These are phyloP conservation scores for Ceriops tagal DNA, from an alignment of 345 rosid genomes.

Conservation along the genomic window DNA sequence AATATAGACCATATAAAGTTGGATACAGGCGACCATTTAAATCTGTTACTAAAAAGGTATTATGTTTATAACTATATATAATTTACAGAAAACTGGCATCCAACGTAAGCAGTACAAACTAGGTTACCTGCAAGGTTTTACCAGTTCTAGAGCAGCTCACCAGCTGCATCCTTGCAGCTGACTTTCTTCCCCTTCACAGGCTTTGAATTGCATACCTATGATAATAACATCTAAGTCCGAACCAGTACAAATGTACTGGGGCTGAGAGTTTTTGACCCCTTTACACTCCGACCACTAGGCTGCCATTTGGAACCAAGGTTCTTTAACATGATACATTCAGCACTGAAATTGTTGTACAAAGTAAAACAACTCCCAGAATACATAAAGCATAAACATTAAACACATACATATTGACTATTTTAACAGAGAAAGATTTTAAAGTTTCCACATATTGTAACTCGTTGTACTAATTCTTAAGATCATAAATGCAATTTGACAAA, in stretches of 20 bases:
- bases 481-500: no score
- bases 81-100: no score
- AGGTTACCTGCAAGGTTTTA: no score
- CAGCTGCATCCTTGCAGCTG: no score
- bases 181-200: no score
- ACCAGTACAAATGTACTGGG: conserved; percentile 75
- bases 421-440: not conserved
- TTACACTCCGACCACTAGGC: conserved; percentile 93
- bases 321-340: conserved; percentile 83
- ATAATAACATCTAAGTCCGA: conserved; percentile 89
- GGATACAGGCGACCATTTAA: no score
- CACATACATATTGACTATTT: no score
- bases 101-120: no score
- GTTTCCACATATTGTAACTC: not conserved
- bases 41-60: no score
- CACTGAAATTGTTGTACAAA: conserved; percentile 31
- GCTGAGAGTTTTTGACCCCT: conserved; percentile 89
- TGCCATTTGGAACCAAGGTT: conserved; percentile 94
- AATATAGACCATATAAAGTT: no score
- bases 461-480: not conserved
- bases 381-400: not conserved
- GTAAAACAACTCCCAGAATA: not conserved
- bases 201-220: conserved; percentile 48
- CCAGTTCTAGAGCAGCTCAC: no score
- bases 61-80: no score